Percentiles rank a stretch among this genome's conserved stretches.
Conservation (phyloP, 208 protist genomes). For the Vickermania ingenoplastis region DNA sequence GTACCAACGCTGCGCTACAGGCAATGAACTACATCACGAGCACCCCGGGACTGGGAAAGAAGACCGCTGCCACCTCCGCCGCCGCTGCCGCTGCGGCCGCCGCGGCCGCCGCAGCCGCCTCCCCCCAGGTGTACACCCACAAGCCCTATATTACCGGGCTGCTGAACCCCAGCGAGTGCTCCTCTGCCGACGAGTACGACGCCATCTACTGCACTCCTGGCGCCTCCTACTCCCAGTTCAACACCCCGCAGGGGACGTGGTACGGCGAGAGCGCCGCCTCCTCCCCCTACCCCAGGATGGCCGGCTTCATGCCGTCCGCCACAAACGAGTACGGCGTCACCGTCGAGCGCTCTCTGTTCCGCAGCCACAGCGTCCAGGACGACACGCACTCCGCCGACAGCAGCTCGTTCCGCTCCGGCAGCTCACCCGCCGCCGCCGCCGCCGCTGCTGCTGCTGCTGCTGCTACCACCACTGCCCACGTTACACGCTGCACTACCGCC, state of each 20-base stretch:
- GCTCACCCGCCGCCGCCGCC: too few relatives aligned
- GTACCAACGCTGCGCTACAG: slow-evolving; percentile 48
- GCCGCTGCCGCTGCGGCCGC: background rate
- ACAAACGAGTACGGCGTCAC: background rate
- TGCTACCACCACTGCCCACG: too few relatives aligned
- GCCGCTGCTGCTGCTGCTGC: too few relatives aligned
- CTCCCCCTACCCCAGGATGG: background rate
- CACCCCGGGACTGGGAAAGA: background rate
- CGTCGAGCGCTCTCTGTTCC: background rate
- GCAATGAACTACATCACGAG: slow-evolving; percentile 31
- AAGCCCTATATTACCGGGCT: slow-evolving; percentile 52
- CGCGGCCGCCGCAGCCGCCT: slow-evolving; percentile 6
- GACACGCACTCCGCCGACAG: too few relatives aligned
- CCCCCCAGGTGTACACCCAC: slow-evolving; percentile 22
- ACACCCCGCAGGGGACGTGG: background rate
- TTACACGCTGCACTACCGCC: slow-evolving; percentile 42
- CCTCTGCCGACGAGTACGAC: slow-evolving; percentile 7
- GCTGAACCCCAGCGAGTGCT: slow-evolving; percentile 10
- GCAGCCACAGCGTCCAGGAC: background rate
- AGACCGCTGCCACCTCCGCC: background rate
- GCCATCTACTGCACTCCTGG: background rate
- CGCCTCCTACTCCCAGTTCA: background rate
- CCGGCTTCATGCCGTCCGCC: too few relatives aligned
- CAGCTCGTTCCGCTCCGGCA: slow-evolving; percentile 9
- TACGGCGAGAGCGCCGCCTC: background rate